These are phyloP conservation scores for Daldinia sp. DNA, from an alignment of 2,329 filamentous ascomycete genomes.

Conservation along the genomic window DNA sequence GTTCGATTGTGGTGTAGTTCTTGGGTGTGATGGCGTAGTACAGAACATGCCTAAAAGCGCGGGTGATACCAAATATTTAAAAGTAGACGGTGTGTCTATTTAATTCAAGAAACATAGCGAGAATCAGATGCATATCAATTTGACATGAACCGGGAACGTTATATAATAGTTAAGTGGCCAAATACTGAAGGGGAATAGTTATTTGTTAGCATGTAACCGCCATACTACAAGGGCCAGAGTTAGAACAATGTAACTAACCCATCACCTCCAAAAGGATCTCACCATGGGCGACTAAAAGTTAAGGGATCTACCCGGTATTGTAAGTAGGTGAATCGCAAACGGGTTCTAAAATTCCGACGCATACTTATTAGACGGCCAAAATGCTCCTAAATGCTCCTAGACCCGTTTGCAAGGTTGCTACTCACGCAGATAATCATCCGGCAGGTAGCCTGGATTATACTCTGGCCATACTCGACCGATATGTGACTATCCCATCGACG, in stretches of 20 bases:
- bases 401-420: not conserved
- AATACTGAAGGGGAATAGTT: slow-evolving; percentile 24
- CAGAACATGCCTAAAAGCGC: slow-evolving; percentile 24
- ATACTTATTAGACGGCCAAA: not conserved
- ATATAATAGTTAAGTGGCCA: slow-evolving; percentile 30
- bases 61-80: not conserved
- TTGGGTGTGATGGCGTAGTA: slow-evolving; percentile 17
- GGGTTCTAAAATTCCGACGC: not conserved
- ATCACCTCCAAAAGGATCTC: slow-evolving; percentile 11
- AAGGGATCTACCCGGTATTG: slow-evolving; percentile 3
- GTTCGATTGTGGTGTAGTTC: slow-evolving; percentile 21
- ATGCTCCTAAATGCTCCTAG: not conserved
- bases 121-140: slow-evolving; percentile 8
- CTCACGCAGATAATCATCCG: not conserved
- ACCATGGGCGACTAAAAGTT: not conserved
- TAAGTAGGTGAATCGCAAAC: not conserved
- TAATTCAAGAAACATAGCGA: not conserved
- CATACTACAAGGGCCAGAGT: slow-evolving; percentile 5
- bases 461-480: not conserved
- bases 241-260: slow-evolving; percentile 5
- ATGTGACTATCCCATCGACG: slow-evolving; percentile 4
- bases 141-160: slow-evolving; percentile 36
- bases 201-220: slow-evolving; percentile 18
- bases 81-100: not conserved
- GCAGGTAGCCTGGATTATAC: not conserved